Conservation (phyloP, 768 basidiomycete genomes). For the Hygrocybe coccinea region DNA sequence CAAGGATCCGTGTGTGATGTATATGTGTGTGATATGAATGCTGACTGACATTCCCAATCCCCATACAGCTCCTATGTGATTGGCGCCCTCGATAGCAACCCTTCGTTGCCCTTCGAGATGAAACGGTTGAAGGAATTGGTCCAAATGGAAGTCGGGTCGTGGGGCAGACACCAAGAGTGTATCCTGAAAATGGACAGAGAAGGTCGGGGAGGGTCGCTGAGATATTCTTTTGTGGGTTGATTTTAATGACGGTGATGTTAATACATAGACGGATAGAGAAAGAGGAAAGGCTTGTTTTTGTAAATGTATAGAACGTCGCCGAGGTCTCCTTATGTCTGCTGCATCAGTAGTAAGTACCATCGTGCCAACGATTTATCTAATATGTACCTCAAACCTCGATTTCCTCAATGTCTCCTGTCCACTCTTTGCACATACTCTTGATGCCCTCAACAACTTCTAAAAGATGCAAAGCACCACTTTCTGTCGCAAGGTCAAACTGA, state of each 20-base stretch:
- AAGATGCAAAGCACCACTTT: not conserved
- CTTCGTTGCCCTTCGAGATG: slow-evolving; percentile 26
- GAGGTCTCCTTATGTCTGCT: too few species aligned
- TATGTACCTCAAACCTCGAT: too few species aligned
- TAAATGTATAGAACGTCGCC: too few species aligned
- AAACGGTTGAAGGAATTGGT: slow-evolving; percentile 26
- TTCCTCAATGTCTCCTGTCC: too few species aligned
- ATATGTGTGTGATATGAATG: not conserved
- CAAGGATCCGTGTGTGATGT: not conserved
- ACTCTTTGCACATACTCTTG: too few species aligned
- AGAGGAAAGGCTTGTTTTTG: too few species aligned
- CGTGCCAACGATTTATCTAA: too few species aligned
- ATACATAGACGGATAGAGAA: too few species aligned
- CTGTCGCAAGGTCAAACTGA: not conserved
- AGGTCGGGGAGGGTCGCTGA: slow-evolving; percentile 6
- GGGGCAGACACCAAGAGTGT: slow-evolving; percentile 27
- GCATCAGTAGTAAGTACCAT: too few species aligned
- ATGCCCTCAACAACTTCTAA: not conserved
- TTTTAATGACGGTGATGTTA: too few species aligned
- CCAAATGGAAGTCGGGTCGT: slow-evolving; percentile 29
- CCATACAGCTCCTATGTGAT: slow-evolving; percentile 29
- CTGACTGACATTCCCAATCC: not conserved
- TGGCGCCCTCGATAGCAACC: slow-evolving; percentile 26
- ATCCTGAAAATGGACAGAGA: slow-evolving; percentile 16
- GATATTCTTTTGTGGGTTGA: too few species aligned